phyloP scores from a whole-genome alignment of 1,139 yeast genomes.

The Pichia sp. region DNA sequence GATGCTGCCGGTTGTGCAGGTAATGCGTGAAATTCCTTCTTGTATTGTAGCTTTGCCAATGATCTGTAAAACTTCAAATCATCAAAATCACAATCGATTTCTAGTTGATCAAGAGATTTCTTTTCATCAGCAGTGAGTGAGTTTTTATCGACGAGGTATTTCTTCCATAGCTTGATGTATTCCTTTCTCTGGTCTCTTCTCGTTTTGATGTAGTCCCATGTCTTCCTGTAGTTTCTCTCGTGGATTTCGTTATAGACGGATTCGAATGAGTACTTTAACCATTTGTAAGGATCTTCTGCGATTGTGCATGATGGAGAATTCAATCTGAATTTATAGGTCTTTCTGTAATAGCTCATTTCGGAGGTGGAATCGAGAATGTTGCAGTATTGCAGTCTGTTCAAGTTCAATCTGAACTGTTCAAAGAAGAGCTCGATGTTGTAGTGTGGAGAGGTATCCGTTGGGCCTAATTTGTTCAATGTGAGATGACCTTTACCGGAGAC shows the following conservation, averaged over 20 bases:
- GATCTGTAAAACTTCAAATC: slow-evolving; percentile 86
- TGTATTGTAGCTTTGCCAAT: slow-evolving; percentile 64
- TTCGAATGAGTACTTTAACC: slow-evolving; percentile 80
- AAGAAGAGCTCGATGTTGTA: slow-evolving; percentile 74
- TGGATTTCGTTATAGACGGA: slow-evolving; percentile 78
- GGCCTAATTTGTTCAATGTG: slow-evolving; percentile 74
- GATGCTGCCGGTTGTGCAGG: slow-evolving; percentile 9
- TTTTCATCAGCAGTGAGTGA: slow-evolving; percentile 38
- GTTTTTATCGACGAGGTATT: slow-evolving; percentile 33
- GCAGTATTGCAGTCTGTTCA: slow-evolving; percentile 83
- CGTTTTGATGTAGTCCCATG: slow-evolving; percentile 78
- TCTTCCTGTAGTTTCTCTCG: slow-evolving; percentile 77
- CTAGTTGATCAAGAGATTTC: slow-evolving; percentile 49
- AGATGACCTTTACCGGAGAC: slow-evolving; percentile 87
- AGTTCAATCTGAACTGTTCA: slow-evolving; percentile 81
- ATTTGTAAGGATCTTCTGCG: slow-evolving; percentile 66
- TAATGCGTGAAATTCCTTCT: slow-evolving; percentile 46
- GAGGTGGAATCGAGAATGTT: slow-evolving; percentile 83
- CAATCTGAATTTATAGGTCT: slow-evolving; percentile 72
- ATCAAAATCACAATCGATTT: slow-evolving; percentile 62
- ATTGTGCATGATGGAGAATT: slow-evolving; percentile 64
- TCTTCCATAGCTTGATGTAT: slow-evolving; percentile 72
- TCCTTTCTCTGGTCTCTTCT: slow-evolving; percentile 70
- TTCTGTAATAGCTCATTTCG: slow-evolving; percentile 73
- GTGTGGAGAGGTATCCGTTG: slow-evolving; percentile 70